phyloP scores from a whole-genome alignment of 331 rosid species.

The Stylosanthes scabra region DNA sequence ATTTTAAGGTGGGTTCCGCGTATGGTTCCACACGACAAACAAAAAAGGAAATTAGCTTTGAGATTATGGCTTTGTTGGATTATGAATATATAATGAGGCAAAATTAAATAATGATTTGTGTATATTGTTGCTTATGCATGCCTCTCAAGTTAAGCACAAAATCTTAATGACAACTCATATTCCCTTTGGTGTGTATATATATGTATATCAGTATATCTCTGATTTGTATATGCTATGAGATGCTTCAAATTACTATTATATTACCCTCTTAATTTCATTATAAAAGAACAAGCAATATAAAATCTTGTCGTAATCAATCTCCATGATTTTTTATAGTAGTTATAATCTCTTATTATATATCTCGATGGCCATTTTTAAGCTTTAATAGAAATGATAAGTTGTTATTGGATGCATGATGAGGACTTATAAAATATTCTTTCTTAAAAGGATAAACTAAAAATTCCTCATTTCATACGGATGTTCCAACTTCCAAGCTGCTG shows the following conservation, averaged over 20 bases:
- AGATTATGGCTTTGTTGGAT: not conserved
- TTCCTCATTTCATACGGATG: too few relatives aligned
- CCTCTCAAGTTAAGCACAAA: constrained; percentile 46
- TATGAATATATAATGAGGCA: not conserved
- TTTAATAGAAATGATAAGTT: not conserved
- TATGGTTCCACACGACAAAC: constrained; percentile 32
- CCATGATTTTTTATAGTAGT: not conserved
- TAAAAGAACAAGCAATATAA: not conserved
- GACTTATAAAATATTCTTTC: not conserved
- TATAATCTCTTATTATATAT: not conserved
- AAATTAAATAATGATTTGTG: constrained; percentile 32
- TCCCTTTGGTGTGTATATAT: constrained; percentile 39
- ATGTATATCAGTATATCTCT: constrained; percentile 33
- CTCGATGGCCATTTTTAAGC: not conserved
- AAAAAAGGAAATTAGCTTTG: constrained; percentile 34
- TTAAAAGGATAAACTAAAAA: too few relatives aligned
- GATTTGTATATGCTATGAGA: not conserved
- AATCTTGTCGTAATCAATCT: not conserved
- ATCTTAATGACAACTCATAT: constrained; percentile 20
- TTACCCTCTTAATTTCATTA: not conserved
- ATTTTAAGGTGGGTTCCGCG: constrained; percentile 35
- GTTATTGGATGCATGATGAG: not conserved
- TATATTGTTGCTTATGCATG: constrained; percentile 23
- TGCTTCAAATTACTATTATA: not conserved
- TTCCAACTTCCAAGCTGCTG: too few relatives aligned